Conservation (phyloP, 2,329 filamentous ascomycete genomes). For the Chaetomiaceae sp. region DNA sequence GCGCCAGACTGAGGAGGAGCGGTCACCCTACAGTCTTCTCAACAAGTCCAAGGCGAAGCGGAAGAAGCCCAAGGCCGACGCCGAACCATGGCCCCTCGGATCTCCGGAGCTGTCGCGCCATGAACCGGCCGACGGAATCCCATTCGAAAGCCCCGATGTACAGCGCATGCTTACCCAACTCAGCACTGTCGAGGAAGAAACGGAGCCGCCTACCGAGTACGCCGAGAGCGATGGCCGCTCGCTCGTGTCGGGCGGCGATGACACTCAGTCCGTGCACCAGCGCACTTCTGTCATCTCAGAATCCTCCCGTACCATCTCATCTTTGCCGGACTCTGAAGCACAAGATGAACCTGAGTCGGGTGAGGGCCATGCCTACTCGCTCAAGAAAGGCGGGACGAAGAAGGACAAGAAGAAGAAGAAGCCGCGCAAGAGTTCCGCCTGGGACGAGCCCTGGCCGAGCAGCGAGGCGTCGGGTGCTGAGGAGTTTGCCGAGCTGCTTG, state of each 20-base stretch:
- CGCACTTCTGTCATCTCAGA: conserved; percentile 12
- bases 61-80: conserved; percentile 14
- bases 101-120: background rate
- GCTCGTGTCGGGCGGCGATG: conserved; percentile 5
- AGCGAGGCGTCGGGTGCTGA: conserved; percentile 14
- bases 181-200: conserved; percentile 18
- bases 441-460: conserved; percentile 15
- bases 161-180: conserved; percentile 16
- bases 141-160: conserved; percentile 10
- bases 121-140: conserved; percentile 1
- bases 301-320: conserved; percentile 6
- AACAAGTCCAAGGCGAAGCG: conserved; percentile 16
- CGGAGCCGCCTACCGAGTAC: conserved; percentile 14
- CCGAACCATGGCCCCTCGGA: conserved; percentile 15
- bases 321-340: conserved; percentile 1
- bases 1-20: conserved; percentile 3
- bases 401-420: conserved; percentile 23
- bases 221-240: conserved; percentile 13
- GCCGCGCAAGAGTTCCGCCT: conserved; percentile 6
- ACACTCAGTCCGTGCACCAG: background rate
- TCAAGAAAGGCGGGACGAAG: conserved; percentile 19
- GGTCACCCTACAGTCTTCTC: conserved; percentile 16
- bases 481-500: conserved; percentile 3
- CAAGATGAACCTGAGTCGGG: background rate
- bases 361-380: conserved; percentile 6